Evolutionary conservation across 768 basidiomycete species (phyloP).

Genomic region (Boletus subcaerulescens): DNA sequence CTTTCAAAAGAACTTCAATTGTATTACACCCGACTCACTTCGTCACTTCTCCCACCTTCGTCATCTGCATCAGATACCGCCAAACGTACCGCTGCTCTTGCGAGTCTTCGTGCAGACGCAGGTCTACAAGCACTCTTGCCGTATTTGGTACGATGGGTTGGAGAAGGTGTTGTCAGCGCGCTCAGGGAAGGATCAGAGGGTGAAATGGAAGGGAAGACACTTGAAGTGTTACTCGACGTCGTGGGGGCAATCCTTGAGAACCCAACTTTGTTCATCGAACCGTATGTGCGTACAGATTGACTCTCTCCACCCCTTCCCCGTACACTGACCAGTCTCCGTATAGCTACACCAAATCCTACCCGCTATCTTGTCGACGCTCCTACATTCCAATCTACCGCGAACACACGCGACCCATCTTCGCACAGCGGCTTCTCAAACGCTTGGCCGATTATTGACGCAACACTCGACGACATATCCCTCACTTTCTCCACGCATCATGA

Average conservation of each 20-base stretch:
- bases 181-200: conserved; percentile 48
- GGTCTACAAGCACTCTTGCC: conserved; percentile 90
- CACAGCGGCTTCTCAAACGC: conserved; percentile 76
- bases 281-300: conserved; percentile 67
- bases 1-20: conserved; percentile 92
- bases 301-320: neutral
- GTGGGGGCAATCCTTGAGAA: conserved; percentile 85
- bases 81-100: conserved; percentile 86
- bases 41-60: conserved; percentile 55
- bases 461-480: conserved; percentile 89
- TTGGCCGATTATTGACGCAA: conserved; percentile 76
- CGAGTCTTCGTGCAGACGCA: conserved; percentile 84
- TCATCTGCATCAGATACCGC: conserved; percentile 46
- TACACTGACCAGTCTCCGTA: neutral
- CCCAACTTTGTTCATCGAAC: conserved; percentile 87
- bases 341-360: conserved; percentile 96
- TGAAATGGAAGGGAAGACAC: conserved; percentile 63
- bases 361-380: conserved; percentile 84
- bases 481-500: conserved; percentile 85
- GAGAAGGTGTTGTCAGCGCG: conserved; percentile 75
- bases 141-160: conserved; percentile 93
- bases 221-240: conserved; percentile 84
- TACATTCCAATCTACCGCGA: conserved; percentile 81
- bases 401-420: conserved; percentile 69
- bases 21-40: conserved; percentile 89